Conservation (phyloP, 352 stramenopile genomes). For the Phytophthora pseudosyringae region DNA sequence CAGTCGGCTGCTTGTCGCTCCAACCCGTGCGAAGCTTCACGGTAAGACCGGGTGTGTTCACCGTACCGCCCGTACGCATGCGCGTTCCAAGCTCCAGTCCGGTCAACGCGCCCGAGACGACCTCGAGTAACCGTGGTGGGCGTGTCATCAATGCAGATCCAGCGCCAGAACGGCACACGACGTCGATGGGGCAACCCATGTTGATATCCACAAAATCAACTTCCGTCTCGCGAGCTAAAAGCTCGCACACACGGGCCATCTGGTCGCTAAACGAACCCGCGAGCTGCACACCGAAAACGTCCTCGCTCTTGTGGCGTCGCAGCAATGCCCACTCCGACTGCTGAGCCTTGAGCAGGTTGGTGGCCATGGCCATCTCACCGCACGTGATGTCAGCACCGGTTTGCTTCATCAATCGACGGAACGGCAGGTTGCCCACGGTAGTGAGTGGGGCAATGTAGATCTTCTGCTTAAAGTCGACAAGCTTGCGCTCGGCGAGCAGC, state of each 20-base stretch:
- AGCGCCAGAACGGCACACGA: conserved; percentile 88
- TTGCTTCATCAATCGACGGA: conserved; percentile 97
- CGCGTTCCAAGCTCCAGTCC: conserved; percentile 75
- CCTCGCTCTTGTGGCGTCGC: conserved; percentile 95
- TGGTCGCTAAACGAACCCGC: conserved; percentile 93
- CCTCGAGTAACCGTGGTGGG: conserved; percentile 87
- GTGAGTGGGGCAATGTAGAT: conserved; percentile 99
- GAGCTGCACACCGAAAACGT: conserved; percentile 99
- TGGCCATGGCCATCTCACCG: conserved; percentile 98
- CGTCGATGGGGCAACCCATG: conserved; percentile 98
- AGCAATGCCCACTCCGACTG: conserved; percentile 98
- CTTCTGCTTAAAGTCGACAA: conserved; percentile 97
- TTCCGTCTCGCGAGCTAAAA: conserved; percentile 93
- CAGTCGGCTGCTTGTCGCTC: conserved; percentile 95
- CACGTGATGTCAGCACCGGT: conserved; percentile 99
- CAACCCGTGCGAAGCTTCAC: conserved; percentile 99
- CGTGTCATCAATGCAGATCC: conserved; percentile 96
- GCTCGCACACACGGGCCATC: conserved; percentile 92
- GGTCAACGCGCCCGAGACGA: conserved; percentile 90
- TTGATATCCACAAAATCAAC: conserved; percentile 99
- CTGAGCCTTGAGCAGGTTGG: conserved; percentile 95
- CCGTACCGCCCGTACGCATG: conserved; percentile 35
- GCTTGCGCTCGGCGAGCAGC: conserved; percentile 82
- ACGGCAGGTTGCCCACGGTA: conserved; percentile 99
- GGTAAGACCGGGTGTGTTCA: conserved; percentile 85